These are phyloP conservation scores for Schwanniomyces vanrijiae DNA, from an alignment of 805 yeast species.

Conservation along the genomic window DNA sequence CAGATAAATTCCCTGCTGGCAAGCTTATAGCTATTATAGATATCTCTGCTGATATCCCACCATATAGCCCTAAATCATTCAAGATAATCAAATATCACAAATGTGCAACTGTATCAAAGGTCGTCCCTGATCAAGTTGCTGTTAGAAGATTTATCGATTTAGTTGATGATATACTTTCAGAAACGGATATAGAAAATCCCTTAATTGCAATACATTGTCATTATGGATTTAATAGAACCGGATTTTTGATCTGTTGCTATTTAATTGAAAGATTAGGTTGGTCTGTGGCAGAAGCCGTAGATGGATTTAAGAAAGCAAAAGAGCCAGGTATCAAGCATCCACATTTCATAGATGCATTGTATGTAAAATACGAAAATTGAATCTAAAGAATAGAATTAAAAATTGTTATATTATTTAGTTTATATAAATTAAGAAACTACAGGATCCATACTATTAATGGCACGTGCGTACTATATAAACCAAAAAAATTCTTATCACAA, in stretches of 20 bases:
- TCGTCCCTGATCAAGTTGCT: conserved; percentile 65
- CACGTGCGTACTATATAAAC: neutral
- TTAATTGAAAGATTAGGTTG: conserved; percentile 60
- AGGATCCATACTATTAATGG: too few species aligned
- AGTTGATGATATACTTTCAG: conserved; percentile 45
- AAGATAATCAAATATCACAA: conserved; percentile 58
- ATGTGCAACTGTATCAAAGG: conserved; percentile 76
- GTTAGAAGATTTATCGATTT: conserved; percentile 56
- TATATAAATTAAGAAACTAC: too few species aligned
- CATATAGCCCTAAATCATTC: conserved; percentile 64
- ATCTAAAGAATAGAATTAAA: neutral
- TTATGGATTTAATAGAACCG: conserved; percentile 79
- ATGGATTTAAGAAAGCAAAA: conserved; percentile 56
- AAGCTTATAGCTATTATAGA: conserved; percentile 60
- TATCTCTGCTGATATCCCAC: conserved; percentile 69
- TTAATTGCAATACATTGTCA: conserved; percentile 73
- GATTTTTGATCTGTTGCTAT: conserved; percentile 69
- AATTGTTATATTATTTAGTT: too few species aligned
- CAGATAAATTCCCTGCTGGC: conserved; percentile 21
- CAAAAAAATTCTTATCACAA: neutral
- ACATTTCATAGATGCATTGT: conserved; percentile 71
- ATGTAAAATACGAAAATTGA: conserved; percentile 54
- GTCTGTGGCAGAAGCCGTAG: conserved; percentile 62
- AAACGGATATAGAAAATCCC: conserved; percentile 24
- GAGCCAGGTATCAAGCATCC: conserved; percentile 76